A percentile compares a stretch with the other conserved stretches of the same genome.
Conservation (phyloP, 2,329 filamentous ascomycete genomes). For the Westerdykella aurantiaca region DNA sequence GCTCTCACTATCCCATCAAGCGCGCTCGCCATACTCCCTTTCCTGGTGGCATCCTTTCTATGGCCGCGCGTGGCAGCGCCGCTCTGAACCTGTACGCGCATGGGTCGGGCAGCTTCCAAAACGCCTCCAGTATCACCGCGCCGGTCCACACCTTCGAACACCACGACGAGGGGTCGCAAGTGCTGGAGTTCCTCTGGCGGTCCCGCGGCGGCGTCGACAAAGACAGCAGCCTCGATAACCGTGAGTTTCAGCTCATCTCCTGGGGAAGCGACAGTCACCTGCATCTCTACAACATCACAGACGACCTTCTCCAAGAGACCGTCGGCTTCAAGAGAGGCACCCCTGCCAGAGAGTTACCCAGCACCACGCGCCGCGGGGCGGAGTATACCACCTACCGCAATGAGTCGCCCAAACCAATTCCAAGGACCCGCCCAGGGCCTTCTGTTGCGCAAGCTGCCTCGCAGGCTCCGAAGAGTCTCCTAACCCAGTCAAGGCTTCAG, state of each 20-base stretch:
- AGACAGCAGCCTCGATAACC: conserved; percentile 67
- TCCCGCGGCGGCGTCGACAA: conserved; percentile 60
- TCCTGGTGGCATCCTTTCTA: conserved; percentile 75
- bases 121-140: conserved; percentile 25
- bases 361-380: conserved; percentile 75
- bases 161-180: conserved; percentile 52
- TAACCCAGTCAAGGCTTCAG: conserved; percentile 3
- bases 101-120: conserved; percentile 38
- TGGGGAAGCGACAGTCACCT: conserved; percentile 86
- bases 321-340: conserved; percentile 70
- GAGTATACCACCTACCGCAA: conserved; percentile 80
- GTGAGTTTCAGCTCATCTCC: conserved; percentile 88
- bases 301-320: conserved; percentile 54
- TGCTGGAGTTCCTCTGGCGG: conserved; percentile 90
- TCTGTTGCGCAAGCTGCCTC: conserved; percentile 1
- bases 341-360: conserved; percentile 58
- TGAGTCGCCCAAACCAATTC: conserved; percentile 16
- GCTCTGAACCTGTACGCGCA: conserved; percentile 80
- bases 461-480: neutral
- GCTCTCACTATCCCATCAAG: conserved; percentile 83
- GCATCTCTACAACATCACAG: conserved; percentile 67
- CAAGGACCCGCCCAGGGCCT: conserved; percentile 8
- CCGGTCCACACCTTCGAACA: conserved; percentile 49
- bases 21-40: conserved; percentile 88
- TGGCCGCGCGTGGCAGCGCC: conserved; percentile 85